Evolutionary conservation across 2,329 filamentous ascomycete genomes (phyloP), one percentile per base, ranked within the genome.

Genomic region (Phaeosphaeriaceae sp.): DNA sequence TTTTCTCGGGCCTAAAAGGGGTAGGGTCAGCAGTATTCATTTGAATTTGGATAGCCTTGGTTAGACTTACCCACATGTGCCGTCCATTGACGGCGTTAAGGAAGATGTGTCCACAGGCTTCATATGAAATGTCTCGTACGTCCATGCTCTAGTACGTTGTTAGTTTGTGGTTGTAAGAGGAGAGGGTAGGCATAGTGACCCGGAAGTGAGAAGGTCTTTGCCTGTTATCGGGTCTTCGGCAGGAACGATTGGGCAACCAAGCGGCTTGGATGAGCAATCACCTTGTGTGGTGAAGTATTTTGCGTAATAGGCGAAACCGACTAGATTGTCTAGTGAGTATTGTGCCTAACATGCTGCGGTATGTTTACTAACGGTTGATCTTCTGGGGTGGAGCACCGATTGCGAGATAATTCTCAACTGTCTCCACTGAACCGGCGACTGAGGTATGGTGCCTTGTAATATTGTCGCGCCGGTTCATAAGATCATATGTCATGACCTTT

Each of bases 381-480:
- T 84, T 85, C 35, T 72, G 65, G 0, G 82, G 67, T 0, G 78
- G 70, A 1, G 83, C 79, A 2, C 87, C 87, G 18, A 81, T 79
- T 2, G 75, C 71, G 13, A 86, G 68, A 66, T 89, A 90, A 30
- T 79, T 78, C 42, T 85, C 75, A 36, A 90, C 68, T 3, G 82
- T 75, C 4, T 78, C 74, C 6, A 79, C 69, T 0, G 86, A 86
- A 8, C 76, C 79, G 12, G 74, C 63, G 6, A 89, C 76, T n/a
- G 84, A 83, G 35, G 81, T 86, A 65, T 89, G 86, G 68, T 90
- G 87, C 28, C 75, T 79, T 3, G 87, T 88, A 8, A 76, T 66
- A 35, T 72, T 83, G 72, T 89, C 83, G 28, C 88, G 83, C 28
- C 87, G 63, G 73, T 89, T 89, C 81, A 88, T 87, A 39, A 90